Base-by-base conservation (phyloP, 2,329 filamentous ascomycete species). In the Epicoccum nigrum region DNA sequence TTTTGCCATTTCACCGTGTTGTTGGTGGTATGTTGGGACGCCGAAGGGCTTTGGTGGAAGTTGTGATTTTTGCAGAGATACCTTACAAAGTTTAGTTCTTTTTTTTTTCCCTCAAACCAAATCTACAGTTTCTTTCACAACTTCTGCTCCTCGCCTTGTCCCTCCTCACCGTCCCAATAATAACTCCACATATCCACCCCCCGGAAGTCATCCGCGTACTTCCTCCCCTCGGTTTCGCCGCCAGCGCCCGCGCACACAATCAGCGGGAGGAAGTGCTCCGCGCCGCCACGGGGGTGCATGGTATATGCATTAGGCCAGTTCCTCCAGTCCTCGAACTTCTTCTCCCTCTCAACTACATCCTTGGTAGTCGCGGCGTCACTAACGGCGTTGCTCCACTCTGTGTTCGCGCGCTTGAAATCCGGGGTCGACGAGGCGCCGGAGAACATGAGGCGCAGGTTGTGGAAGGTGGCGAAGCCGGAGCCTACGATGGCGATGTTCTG, bases 231-330 rank as follows among this genome's bases (percentile, higher is more conserved):
- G 40, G 77, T 79, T 16, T 65, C 56, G 5, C 78, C 77, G 7
- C 67, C 76, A 0, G 79, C 81, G 0, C 79, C 82, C 3, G 81
- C 80, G 58, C 79, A 82, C 25, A 85, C 83, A 37, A 84, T 64
- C 68, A 86, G 64, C 51, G 83, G 83, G 76, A 85, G 68, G 46
- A 85, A 84, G 57, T 86, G 83, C 69, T 85, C 83, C 0, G 80
- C 82, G 0, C 78, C 81, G 8, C 73, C 64, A 1, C 70, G 68
- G 2, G 83, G 83, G 63, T 86, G 83, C 76, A 83, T 82, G 11
- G 77, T 73, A 54, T 81, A 79, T 1, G 78, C 76, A 25, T 75
- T 64, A 0, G 79, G 77, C 56, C 83, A 74, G 3, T 63, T 62
- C 46, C 82, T 73, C 81, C 82, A 85, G 2, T 58, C 64, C 8